Conservation (phyloP, 345 rosid genomes). For the Durio zibethinus region DNA sequence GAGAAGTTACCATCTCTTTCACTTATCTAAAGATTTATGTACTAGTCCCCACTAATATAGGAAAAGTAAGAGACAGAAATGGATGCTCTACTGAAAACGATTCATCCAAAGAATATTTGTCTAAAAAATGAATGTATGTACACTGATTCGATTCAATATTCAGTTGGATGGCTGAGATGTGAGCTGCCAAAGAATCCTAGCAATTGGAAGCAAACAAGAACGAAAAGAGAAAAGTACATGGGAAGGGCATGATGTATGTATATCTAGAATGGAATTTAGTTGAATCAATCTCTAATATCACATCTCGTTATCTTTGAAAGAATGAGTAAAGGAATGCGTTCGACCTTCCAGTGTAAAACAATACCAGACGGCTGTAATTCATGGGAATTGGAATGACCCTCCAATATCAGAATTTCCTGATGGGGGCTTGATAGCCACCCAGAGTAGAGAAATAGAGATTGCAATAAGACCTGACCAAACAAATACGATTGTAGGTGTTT, state of each 20-base stretch:
- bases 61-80: not conserved
- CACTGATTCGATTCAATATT: not conserved
- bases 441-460: conserved; percentile 64
- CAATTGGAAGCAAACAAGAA: not conserved
- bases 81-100: not conserved
- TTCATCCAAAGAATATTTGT: not conserved
- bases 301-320: conserved; percentile 2
- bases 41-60: not conserved
- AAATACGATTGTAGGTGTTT: conserved; percentile 58
- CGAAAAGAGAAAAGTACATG: not conserved
- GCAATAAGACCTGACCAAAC: conserved; percentile 85
- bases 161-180: not conserved
- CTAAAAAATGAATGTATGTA: not conserved
- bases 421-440: conserved; percentile 65
- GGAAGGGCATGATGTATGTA: not conserved
- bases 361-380: not conserved
- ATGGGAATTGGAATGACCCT: conserved; percentile 52
- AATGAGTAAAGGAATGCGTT: not conserved
- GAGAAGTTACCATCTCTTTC: not conserved
- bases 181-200: not conserved
- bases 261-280: not conserved
- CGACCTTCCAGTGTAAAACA: not conserved
- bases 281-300: conserved; percentile 1
- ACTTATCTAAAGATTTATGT: not conserved
- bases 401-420: conserved; percentile 52